Percentiles rank a stretch among this genome's conserved stretches.
Conservation (phyloP, 371 early-diverging fungal genomes). For the Dichotomocladium elegans region DNA sequence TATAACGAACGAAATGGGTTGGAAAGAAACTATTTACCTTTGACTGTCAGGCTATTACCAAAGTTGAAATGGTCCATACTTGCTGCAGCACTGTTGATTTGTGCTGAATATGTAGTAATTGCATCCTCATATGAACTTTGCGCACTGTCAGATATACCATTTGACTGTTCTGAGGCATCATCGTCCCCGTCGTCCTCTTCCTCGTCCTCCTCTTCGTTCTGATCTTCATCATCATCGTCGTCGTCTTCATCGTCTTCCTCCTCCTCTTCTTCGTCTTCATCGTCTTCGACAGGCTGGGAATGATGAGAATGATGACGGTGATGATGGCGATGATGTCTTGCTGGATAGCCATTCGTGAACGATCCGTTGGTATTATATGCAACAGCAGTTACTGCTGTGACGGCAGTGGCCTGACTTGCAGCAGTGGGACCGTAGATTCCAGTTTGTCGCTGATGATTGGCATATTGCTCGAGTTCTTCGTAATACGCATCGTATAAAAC, state of each 20-base stretch:
- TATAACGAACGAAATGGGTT: no score
- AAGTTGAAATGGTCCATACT: slow-evolving; percentile 46
- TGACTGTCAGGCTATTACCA: slow-evolving; percentile 65
- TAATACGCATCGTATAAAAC: slow-evolving; percentile 90
- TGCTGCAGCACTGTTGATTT: not conserved
- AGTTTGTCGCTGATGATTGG: slow-evolving; percentile 69
- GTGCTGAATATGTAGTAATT: not conserved
- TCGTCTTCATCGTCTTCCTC: slow-evolving; percentile 53
- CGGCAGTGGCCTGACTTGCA: not conserved
- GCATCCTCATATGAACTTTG: slow-evolving; percentile 9
- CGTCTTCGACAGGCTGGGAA: not conserved
- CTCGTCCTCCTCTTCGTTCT: slow-evolving; percentile 40
- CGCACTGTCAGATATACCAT: slow-evolving; percentile 8
- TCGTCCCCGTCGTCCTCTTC: slow-evolving; percentile 44
- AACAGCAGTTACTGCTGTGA: not conserved
- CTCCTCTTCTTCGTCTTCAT: slow-evolving; percentile 34
- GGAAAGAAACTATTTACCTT: no score
- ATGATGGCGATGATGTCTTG: not conserved
- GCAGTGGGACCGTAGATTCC: slow-evolving; percentile 24
- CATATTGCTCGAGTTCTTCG: slow-evolving; percentile 85
- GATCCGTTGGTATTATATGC: not conserved
- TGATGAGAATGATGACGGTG: not conserved
- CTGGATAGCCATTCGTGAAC: not conserved
- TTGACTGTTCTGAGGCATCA: slow-evolving; percentile 17
- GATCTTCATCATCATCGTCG: slow-evolving; percentile 45